phyloP scores from a whole-genome alignment of 345 rosid genomes.

The Populus simonii region DNA sequence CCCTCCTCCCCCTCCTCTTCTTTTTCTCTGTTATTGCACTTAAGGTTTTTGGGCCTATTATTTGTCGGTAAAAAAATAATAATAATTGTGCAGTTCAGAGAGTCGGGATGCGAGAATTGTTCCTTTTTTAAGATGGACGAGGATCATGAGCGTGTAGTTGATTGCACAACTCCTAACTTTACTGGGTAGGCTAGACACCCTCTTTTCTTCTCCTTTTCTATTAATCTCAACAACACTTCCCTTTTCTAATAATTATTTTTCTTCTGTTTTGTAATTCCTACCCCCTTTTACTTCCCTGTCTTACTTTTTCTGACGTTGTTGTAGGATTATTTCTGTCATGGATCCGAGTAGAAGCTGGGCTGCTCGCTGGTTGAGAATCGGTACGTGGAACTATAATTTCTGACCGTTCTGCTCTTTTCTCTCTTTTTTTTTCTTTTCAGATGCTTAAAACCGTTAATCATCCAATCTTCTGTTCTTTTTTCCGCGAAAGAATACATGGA shows the following conservation, averaged over 20 bases:
- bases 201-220: neutral
- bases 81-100: slow-evolving; percentile 47
- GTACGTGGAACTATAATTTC: slow-evolving; percentile 36
- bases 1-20: neutral
- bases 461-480: neutral
- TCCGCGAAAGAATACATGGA: neutral
- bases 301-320: neutral
- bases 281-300: neutral
- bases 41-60: neutral
- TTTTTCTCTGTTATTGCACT: neutral
- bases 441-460: neutral
- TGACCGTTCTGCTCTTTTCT: neutral
- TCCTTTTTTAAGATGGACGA: slow-evolving; percentile 86
- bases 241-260: neutral
- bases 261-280: neutral
- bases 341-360: slow-evolving; percentile 96
- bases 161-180: slow-evolving; percentile 83
- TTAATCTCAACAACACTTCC: neutral
- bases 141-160: slow-evolving; percentile 76
- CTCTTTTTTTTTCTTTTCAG: neutral
- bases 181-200: slow-evolving; percentile 45
- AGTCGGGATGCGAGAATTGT: slow-evolving; percentile 86
- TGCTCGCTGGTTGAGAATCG: slow-evolving; percentile 92
- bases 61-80: neutral
- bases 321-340: slow-evolving; percentile 90